Evolutionary conservation across 2,329 filamentous ascomycete genomes (phyloP), one percentile per base, ranked within the genome.

Genomic region (Davidsoniella neocaledoniae): DNA sequence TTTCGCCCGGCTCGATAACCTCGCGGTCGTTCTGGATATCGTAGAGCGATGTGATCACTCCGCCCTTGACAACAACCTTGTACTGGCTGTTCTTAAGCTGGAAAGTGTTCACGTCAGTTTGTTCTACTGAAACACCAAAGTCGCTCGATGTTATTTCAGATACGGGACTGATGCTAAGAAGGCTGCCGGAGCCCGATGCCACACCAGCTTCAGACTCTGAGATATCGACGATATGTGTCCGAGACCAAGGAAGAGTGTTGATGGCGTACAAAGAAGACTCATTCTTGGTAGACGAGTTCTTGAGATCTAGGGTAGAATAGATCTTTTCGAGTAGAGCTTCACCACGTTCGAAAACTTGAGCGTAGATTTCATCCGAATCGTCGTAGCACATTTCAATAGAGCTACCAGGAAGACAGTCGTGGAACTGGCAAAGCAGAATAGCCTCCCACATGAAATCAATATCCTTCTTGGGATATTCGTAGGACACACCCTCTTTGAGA

Each of bases 301-400:
- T 63, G 46, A 88, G 70, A 1, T 81, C 83, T 43, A 95, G 71
- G 6, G 76, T 72, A 14, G 72, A 64, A 52, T 84, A 73, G 4
- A 88, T 74, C 16, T 86, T 79, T 42, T 81, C 71, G 39, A 91
- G 70, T 3, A 93, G 67, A 55, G 74, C 77, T 55, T 83, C 68
- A 5, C 85, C 90, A 1, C 77, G 86, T 56, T 79, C 69, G 61
- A 94, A 94, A 2, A 94, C 77, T 57, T 86, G 71, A 2, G 76
- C 82, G 61, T 98, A 98, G 5, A 94, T 72, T 66, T 87, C 76
- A 61, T 94, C 83, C 2, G 88, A 94, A 61, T 98, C 91, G 62
- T 94, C 86, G 59, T 96, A 96, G 64, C 87, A 94, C 87, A 96
- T 95, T 63, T 93, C 88, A 58, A 98, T 96, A 33, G 79, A 85